Evolutionary conservation across 768 basidiomycete genomes (phyloP).

Genomic region (Wakefieldia striispora): DNA sequence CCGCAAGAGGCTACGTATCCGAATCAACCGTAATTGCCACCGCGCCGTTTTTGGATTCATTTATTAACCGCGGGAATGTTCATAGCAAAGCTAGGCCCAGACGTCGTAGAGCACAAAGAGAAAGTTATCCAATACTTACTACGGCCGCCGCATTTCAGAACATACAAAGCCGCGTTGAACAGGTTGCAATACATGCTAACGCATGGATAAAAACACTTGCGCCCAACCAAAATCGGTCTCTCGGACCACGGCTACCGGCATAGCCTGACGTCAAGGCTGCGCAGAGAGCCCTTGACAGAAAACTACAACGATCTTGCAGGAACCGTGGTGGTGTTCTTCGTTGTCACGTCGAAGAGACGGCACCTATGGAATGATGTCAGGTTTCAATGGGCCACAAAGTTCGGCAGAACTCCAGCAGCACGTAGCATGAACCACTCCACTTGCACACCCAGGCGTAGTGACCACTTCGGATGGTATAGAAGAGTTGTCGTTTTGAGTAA

Average conservation of each 20-base stretch:
- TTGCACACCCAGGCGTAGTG: slow-evolving; percentile 9
- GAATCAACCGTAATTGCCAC: slow-evolving; percentile 9
- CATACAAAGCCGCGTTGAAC: no score
- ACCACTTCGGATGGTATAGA: slow-evolving; percentile 10
- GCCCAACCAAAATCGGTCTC: not conserved
- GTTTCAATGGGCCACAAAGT: slow-evolving; percentile 10
- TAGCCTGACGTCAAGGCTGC: slow-evolving; percentile 27
- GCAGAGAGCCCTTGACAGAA: slow-evolving; percentile 16
- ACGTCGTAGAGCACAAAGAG: no score
- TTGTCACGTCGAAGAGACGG: slow-evolving; percentile 14
- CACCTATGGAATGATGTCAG: slow-evolving; percentile 27
- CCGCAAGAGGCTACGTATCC: slow-evolving; percentile 5
- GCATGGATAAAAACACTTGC: no score
- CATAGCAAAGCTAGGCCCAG: no score
- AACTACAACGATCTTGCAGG: slow-evolving; percentile 7
- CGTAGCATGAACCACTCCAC: slow-evolving; percentile 18
- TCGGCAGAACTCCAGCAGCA: slow-evolving; percentile 10
- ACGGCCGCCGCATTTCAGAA: not conserved
- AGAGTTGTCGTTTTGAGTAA: not conserved
- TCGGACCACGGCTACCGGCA: slow-evolving; percentile 1
- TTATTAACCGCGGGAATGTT: not conserved
- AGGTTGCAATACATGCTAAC: no score
- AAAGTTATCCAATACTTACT: not conserved
- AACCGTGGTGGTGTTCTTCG: not conserved
- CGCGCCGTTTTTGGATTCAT: not conserved